Evolutionary conservation across 2,329 filamentous ascomycete species (phyloP).

Genomic region (Scedosporium boydii): DNA sequence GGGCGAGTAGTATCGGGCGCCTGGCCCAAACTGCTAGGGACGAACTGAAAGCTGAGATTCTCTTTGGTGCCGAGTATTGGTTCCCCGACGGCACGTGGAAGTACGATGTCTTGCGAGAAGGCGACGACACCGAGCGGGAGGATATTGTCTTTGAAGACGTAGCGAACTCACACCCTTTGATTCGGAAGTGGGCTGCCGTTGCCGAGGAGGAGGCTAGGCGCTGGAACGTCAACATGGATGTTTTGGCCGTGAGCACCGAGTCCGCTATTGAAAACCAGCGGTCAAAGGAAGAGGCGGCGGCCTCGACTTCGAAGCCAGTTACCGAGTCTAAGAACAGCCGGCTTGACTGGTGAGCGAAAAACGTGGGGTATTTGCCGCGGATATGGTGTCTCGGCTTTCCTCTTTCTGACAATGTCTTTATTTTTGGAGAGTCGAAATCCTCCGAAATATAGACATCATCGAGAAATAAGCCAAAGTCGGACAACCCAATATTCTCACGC

Average conservation of each 20-base stretch:
- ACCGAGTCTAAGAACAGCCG: conserved; percentile 10
- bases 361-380: background rate
- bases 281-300: conserved; percentile 15
- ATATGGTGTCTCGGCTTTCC: background rate
- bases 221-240: conserved; percentile 12
- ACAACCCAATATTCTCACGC: background rate
- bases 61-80: conserved; percentile 62
- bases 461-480: too few relatives aligned
- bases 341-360: conserved; percentile 14
- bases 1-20: conserved; percentile 2
- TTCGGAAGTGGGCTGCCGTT: conserved; percentile 48
- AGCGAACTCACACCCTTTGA: conserved; percentile 56
- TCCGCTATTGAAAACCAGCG: conserved; percentile 28
- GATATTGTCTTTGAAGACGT: conserved; percentile 51
- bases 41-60: conserved; percentile 49
- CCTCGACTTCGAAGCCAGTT: background rate
- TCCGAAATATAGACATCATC: too few relatives aligned
- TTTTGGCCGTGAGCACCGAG: conserved; percentile 17
- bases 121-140: conserved; percentile 18
- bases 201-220: conserved; percentile 1
- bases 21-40: conserved; percentile 32
- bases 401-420: background rate
- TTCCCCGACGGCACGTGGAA: conserved; percentile 62
- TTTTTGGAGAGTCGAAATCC: background rate
- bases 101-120: conserved; percentile 38